phyloP scores from a whole-genome alignment of 306 rosid species.

The Arachis hypogaea region DNA sequence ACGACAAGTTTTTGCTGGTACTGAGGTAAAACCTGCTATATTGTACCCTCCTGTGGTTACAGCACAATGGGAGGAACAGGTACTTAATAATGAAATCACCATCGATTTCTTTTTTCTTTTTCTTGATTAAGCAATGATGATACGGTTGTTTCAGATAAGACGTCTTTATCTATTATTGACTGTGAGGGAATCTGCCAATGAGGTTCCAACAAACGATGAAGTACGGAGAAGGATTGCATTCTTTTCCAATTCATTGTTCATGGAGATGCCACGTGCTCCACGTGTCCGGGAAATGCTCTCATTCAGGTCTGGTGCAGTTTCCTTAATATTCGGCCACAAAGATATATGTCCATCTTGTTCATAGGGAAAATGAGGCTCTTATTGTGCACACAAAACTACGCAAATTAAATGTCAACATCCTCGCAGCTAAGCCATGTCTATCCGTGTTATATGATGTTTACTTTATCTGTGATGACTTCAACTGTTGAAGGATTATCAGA shows the following conservation, averaged over 20 bases:
- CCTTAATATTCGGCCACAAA: slow-evolving; percentile 31
- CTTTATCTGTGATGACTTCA: too few relatives aligned
- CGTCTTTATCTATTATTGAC: slow-evolving; percentile 88
- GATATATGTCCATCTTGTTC: slow-evolving; percentile 32
- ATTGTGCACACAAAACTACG: slow-evolving; percentile 25
- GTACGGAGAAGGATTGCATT: slow-evolving; percentile 93
- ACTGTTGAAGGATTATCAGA: neutral
- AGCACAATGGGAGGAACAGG: slow-evolving; percentile 96
- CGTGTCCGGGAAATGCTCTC: slow-evolving; percentile 93
- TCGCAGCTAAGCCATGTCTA: slow-evolving; percentile 4
- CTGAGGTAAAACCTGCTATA: slow-evolving; percentile 77
- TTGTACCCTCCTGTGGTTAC: slow-evolving; percentile 79
- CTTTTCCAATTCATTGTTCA: slow-evolving; percentile 89
- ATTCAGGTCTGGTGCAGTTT: slow-evolving; percentile 61
- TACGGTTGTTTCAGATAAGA: slow-evolving; percentile 63
- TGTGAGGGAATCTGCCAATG: slow-evolving; percentile 83
- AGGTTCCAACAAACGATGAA: slow-evolving; percentile 89
- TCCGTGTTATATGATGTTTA: neutral
- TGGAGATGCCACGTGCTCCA: slow-evolving; percentile 98
- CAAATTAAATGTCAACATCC: slow-evolving; percentile 25
- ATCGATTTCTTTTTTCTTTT: slow-evolving; percentile 4
- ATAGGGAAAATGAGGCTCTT: slow-evolving; percentile 36
- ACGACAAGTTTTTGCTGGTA: slow-evolving; percentile 86
- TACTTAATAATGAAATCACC: slow-evolving; percentile 24
- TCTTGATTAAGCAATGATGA: slow-evolving; percentile 8